phyloP scores from a whole-genome alignment of 176 grass and related monocot species.

The Raddia distichophylla region DNA sequence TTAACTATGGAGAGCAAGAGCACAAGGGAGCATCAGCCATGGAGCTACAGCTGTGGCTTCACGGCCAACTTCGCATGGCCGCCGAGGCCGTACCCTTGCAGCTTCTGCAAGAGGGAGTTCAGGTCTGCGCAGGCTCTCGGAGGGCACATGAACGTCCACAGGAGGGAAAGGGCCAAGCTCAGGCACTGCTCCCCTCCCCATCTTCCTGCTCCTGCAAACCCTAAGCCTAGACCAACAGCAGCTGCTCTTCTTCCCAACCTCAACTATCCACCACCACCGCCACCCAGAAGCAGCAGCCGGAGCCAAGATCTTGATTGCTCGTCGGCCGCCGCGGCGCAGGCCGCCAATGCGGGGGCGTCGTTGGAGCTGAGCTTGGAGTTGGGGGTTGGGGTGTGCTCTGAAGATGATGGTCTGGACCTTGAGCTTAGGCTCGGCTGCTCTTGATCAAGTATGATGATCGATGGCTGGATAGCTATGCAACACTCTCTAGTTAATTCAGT shows the following conservation, averaged over 20 bases:
- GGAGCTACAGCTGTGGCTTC: conserved; percentile 36
- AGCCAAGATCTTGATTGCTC: neutral
- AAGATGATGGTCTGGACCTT: conserved; percentile 39
- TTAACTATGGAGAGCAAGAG: conserved; percentile 17
- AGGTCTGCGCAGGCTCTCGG: conserved; percentile 62
- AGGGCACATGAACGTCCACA: conserved; percentile 64
- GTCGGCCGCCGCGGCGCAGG: neutral
- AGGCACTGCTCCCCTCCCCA: conserved; percentile 27
- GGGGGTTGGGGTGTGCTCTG: neutral
- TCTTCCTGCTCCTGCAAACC: neutral
- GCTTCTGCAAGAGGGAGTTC: conserved; percentile 66
- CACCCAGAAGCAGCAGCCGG: neutral
- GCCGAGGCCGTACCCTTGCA: conserved; percentile 52
- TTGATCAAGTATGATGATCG: conserved; percentile 16
- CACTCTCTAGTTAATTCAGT: neutral
- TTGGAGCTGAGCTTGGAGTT: conserved; percentile 29
- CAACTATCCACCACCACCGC: conserved; percentile 48
- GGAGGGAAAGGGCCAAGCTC: conserved; percentile 55
- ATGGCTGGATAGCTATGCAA: neutral
- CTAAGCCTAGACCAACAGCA: neutral
- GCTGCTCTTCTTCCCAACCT: conserved; percentile 44
- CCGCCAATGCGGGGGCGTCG: neutral
- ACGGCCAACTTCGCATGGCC: conserved; percentile 24
- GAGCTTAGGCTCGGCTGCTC: conserved; percentile 54
- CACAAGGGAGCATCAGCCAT: conserved; percentile 15